Evolutionary conservation across 2,329 filamentous ascomycete species (phyloP), one percentile per base, ranked within the genome.

Genomic region (Apiospora pterosperma): DNA sequence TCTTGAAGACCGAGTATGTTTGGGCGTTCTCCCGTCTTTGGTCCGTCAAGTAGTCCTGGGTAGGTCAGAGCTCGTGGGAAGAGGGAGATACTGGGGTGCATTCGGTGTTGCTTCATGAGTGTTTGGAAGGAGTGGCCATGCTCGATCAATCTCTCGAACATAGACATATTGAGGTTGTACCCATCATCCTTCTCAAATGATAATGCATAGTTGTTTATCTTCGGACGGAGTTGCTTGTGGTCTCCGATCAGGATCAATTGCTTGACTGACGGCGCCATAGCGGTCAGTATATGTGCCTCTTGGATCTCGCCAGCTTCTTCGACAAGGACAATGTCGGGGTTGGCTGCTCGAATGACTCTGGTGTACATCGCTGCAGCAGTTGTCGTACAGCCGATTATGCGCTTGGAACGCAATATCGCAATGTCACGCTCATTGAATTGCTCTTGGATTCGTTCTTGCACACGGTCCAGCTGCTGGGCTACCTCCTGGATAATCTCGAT

Each of bases 281-380:
- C 84, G 0, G 90, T 85, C 0, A 92, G 74, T 1, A 90, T 79
- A 68, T 92, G 90, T 1, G 82, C 81, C 72, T 93, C 90, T 0
- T 92, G 78, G 4, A 93, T 90, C 67, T 93, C 90, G 1, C 89
- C 90, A 0, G 90, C 90, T 74, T 93, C 90, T 72, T 93, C 90
- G 0, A 92, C 85, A 0, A 93, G 71, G 1, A 92, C 75, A 3
- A 91, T 79, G 1, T 87, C 86, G 0, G 89, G 88, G 0, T 76
- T 74, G 0, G 84, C 84, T 0, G 81, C 77, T 5, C 81, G 81
- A 10, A 93, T 81, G 1, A 85, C 78, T 0, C 82, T 75, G 0
- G 80, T 76, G 61, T 90, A 84, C 75, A 82, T 92, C 0, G 91
- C 88, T 0, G 90, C 90, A 0, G 80, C 89, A 0, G 88, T 93